Evolutionary conservation across 2,329 filamentous ascomycete genomes (phyloP), one percentile per base, ranked within the genome.

Genomic region (Colletotrichum caudatum): DNA sequence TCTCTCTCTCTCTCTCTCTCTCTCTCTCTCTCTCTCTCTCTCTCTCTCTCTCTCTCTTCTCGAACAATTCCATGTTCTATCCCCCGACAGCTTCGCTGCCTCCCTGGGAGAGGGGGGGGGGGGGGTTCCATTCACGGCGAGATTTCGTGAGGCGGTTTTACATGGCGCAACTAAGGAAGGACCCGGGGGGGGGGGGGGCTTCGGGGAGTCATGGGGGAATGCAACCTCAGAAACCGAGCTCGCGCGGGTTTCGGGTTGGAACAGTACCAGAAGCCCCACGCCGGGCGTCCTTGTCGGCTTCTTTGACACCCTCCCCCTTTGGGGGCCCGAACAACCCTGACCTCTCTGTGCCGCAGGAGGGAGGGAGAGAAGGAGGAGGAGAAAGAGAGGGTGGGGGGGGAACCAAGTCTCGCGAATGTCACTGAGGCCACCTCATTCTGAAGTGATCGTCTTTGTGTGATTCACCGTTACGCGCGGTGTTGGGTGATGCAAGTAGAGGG

Each of bases 401-500:
- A 20, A 16, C 18, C 3, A 3, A 11, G 5, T 37, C 29, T 54
- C 29, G 12, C 46, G n/a, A 20, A 37, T 14, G 16, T 50, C 29
- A 26, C 12, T 1, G 35, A 50, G 7, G 3, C 6, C 3, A 16
- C n/a, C 26, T 26, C 20, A 20, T 48, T 67, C 64, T 69, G 65
- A 69, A 71, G 64, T 71, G 58, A 68, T 58, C 53, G 59, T 62
- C 53, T 46, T 1, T 18, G 3, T 44, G 39, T 8, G 41, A 41
- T 63, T 71, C 59, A 29, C 54, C 53, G 68, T 63, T 68, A 35
- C 62, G 68, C 68, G 48, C 37, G 33, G 41, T n/a, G 11, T 37
- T 58, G n/a, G 5, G 6, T n/a, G 18, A 46, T 11, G 18, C 18
- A 46, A n/a, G 20, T 20, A 9, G 26, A 51, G 5, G 20, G 20